Conservation (phyloP, 2,329 filamentous ascomycete species). For the Sporothrix pallida region DNA sequence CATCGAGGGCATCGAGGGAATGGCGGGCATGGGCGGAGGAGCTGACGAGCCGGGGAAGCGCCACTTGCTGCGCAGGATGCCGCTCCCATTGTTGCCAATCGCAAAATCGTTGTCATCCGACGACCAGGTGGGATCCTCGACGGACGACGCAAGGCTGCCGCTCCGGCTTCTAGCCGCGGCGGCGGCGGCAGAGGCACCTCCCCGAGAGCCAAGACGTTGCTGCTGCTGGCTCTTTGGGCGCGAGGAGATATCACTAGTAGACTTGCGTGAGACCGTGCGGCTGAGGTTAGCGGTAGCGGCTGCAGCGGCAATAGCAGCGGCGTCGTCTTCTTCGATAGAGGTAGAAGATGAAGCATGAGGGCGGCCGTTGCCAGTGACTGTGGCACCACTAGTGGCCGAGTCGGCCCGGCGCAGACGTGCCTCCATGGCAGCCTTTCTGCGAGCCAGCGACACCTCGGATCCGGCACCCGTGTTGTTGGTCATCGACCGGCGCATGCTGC, state of each 20-base stretch:
- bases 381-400: constrained; percentile 31
- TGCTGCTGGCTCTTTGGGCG: constrained; percentile 31
- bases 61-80: constrained; percentile 38
- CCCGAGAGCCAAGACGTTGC: constrained; percentile 7
- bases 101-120: constrained; percentile 40
- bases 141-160: constrained; percentile 36
- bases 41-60: constrained; percentile 26
- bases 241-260: constrained; percentile 3
- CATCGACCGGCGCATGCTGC: constrained; percentile 40
- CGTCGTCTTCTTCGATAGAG: constrained; percentile 42
- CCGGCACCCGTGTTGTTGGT: constrained; percentile 6
- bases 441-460: constrained; percentile 35
- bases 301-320: constrained; percentile 36
- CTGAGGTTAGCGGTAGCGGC: constrained; percentile 35
- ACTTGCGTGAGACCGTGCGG: constrained; percentile 39
- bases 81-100: constrained; percentile 34
- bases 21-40: constrained; percentile 35
- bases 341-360: constrained; percentile 22
- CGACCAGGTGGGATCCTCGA: constrained; percentile 40
- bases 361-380: constrained; percentile 4
- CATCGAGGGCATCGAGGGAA: constrained; percentile 39
- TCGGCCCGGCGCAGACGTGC: constrained; percentile 34
- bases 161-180: constrained; percentile 33
- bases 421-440: constrained; percentile 34
- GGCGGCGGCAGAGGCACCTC: constrained; percentile 3